Evolutionary conservation across 805 yeast genomes (phyloP), one percentile per base, ranked within the genome.

Genomic region (Saccharomycopsis schoenii): DNA sequence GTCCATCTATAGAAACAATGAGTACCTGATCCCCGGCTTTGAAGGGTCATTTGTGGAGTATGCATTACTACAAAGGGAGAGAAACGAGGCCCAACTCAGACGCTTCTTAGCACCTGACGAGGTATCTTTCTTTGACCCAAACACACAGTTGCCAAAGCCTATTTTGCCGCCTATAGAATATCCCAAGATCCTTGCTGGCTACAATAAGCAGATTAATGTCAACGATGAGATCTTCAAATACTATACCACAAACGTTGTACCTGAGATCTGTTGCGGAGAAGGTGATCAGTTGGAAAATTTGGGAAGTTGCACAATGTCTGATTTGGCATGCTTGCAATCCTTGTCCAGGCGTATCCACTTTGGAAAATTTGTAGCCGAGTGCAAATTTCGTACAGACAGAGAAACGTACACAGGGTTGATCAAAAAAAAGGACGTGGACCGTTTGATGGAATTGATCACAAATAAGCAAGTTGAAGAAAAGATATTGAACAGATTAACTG

Each of bases 281-380:
- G 86, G 89, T 1, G 96, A 91, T 61, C 96, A 91, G 68, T 75
- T 78, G 51, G 97, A 91, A 70, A 94, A 92, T 72, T 77, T 84
- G 60, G 99, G 99, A 1, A 86, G 96, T 34, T 89, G 94, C 47
- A 85, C 96, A 2, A 76, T 83, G 47, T 78, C 89, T 64, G 99
- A 94, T 70, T 88, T 93, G 61, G 96, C 88, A 66, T 83, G 88
- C 66, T 78, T 94, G 66, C 97, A 94, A 72, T 86, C 96, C 4
- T 74, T 94, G 55, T 88, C 96, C 9, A 80, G 99, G 68, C 81
- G 99, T 70, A 89, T 94, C 67, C 99, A 94, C 74, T 94, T 93
- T 74, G 99, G 99, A 57, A 89, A 88, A 73, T 94, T 93, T 77
- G 99, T 94, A 10, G 99, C 99, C 4, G 99, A 94, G 72, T 88